Conservation (phyloP, 2,329 filamentous ascomycete species). For the Fusarium palustre region DNA sequence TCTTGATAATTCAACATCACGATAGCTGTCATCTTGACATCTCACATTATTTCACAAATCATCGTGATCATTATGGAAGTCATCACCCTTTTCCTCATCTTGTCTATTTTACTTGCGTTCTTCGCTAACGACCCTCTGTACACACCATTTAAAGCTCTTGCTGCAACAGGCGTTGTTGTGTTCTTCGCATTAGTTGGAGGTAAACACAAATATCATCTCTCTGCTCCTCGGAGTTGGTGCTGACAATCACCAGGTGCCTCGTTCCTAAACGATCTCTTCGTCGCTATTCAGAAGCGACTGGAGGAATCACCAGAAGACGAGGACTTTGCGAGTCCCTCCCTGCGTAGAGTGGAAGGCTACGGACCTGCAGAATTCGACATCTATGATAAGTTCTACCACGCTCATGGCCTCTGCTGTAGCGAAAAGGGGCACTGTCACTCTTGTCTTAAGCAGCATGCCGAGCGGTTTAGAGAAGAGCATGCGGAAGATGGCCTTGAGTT, state of each 20-base stretch:
- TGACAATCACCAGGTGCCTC: not conserved
- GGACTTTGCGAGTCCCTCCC: fast-evolving
- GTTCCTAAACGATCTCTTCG: not conserved
- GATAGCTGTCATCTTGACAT: not conserved
- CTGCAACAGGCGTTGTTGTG: not conserved
- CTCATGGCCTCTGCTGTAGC: slow-evolving; percentile 9
- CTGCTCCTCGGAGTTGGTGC: not conserved
- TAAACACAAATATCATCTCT: not conserved
- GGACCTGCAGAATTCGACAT: not conserved
- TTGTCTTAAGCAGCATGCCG: not conserved
- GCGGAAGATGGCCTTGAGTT: not conserved
- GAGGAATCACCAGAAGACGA: not conserved
- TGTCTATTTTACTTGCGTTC: not conserved
- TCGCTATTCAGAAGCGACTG: not conserved
- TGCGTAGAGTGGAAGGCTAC: not conserved
- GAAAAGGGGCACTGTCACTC: not conserved
- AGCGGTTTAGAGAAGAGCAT: not conserved
- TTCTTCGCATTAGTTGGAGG: slow-evolving; percentile 1
- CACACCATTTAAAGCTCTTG: not conserved
- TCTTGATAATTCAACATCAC: not conserved
- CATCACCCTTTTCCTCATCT: not conserved
- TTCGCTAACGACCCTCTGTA: not conserved
- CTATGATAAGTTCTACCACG: slow-evolving; percentile 1
- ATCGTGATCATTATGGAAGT: not conserved
- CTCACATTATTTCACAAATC: not conserved